Percentiles rank a stretch among this genome's conserved stretches.
These are phyloP conservation scores for Alternaria infectoria DNA, from an alignment of 2,329 filamentous ascomycete species.

Conservation along the genomic window DNA sequence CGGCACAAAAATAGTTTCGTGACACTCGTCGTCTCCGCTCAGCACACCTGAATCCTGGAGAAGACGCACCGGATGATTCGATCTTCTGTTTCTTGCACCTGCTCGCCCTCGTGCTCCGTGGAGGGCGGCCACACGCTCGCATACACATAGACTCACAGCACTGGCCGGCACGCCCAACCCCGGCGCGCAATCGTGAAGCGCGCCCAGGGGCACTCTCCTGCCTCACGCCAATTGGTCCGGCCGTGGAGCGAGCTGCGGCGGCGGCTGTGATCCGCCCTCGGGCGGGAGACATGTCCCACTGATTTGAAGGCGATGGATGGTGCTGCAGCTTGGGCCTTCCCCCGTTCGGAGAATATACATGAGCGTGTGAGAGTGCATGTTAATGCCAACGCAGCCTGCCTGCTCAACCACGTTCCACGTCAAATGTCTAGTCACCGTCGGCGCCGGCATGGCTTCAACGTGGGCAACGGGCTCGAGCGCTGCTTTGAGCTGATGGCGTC, in stretches of 20 bases:
- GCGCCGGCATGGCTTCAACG: conserved; percentile 13
- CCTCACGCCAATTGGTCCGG: conserved; percentile 18
- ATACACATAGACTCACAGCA: neutral
- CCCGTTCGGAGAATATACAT: conserved; percentile 24
- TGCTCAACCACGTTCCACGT: conserved; percentile 7
- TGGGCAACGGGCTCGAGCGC: conserved; percentile 23
- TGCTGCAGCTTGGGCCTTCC: conserved; percentile 19
- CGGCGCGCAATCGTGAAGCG: conserved; percentile 14
- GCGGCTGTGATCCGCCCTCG: conserved; percentile 32
- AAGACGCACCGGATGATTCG: conserved; percentile 11
- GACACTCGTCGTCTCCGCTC: conserved; percentile 29
- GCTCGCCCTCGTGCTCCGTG: conserved; percentile 7
- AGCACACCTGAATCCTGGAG: conserved; percentile 8
- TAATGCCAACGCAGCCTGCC: neutral
- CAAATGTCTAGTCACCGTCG: conserved; percentile 4
- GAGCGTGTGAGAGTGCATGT: neutral
- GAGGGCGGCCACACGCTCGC: conserved; percentile 16
- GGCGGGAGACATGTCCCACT: conserved; percentile 20
- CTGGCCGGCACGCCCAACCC: conserved; percentile 9
- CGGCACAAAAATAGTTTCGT: conserved; percentile 38
- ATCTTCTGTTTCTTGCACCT: conserved; percentile 6
- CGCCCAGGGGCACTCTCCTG: conserved; percentile 18
- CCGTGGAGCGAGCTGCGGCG: conserved; percentile 24
- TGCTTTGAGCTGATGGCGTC: conserved; percentile 28
- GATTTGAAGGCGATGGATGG: conserved; percentile 16